These are phyloP conservation scores for Cryptosporidium andersoni DNA, from an alignment of 169 alveolate genomes.

Conservation along the genomic window DNA sequence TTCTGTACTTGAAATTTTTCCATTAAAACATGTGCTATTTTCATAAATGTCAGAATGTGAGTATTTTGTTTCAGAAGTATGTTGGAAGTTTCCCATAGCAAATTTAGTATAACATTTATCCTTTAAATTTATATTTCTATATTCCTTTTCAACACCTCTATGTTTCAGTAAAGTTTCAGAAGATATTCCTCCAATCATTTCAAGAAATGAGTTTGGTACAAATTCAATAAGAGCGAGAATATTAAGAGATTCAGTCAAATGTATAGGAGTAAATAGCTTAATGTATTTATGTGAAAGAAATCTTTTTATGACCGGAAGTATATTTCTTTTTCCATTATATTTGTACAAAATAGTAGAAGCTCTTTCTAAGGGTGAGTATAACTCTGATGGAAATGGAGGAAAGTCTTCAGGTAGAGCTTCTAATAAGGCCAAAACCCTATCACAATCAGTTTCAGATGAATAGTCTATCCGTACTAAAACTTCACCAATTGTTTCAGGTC, in stretches of 20 bases:
- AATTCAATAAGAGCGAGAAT: constrained; percentile 33
- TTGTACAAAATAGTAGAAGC: constrained; percentile 35
- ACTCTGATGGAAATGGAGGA: constrained; percentile 34
- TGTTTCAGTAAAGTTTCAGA: background rate
- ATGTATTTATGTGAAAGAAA: constrained; percentile 24
- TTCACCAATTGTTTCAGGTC: constrained; percentile 70
- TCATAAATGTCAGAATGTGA: background rate
- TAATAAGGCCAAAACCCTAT: constrained; percentile 19
- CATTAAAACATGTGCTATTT: background rate
- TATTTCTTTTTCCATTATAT: constrained; percentile 41
- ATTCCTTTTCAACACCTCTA: background rate
- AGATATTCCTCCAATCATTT: constrained; percentile 25
- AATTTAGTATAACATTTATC: background rate
- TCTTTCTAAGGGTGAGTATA: constrained; percentile 53
- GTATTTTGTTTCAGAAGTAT: too few species aligned
- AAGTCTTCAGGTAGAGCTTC: constrained; percentile 51
- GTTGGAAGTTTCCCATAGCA: background rate
- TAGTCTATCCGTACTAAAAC: constrained; percentile 26
- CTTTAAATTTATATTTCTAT: background rate
- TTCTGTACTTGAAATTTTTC: background rate
- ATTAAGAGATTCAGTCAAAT: constrained; percentile 20
- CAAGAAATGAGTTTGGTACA: constrained; percentile 5
- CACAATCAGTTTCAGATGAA: constrained; percentile 22
- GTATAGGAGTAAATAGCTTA: constrained; percentile 20
- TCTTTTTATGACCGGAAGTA: constrained; percentile 27